Conservation (phyloP, 306 rosid genomes). For the Rosa chinensis region DNA sequence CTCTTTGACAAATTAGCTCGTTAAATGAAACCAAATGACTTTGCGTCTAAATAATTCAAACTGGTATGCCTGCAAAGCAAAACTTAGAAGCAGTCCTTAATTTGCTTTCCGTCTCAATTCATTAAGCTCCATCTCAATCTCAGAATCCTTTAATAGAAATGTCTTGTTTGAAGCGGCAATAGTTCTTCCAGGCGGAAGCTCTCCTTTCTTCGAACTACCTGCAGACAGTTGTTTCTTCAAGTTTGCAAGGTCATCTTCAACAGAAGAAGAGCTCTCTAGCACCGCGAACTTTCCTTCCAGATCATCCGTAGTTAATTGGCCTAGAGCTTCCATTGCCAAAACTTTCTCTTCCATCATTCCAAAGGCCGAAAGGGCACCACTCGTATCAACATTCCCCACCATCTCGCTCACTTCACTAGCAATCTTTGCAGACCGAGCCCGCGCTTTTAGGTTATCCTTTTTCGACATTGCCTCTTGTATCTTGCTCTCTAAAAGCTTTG, state of each 20-base stretch:
- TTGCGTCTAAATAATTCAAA: constrained; percentile 17
- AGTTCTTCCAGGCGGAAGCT: constrained; percentile 93
- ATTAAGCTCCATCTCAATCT: constrained; percentile 77
- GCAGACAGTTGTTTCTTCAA: constrained; percentile 58
- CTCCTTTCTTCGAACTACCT: constrained; percentile 78
- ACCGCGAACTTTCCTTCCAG: constrained; percentile 92
- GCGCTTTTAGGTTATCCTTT: constrained; percentile 89
- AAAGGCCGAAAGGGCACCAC: constrained; percentile 87
- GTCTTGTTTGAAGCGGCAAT: constrained; percentile 31
- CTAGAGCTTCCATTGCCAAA: constrained; percentile 94
- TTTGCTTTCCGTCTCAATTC: constrained; percentile 62
- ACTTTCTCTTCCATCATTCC: constrained; percentile 99
- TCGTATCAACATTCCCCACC: constrained; percentile 86
- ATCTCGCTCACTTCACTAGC: constrained; percentile 82
- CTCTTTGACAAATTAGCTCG: not conserved
- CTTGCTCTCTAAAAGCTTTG: constrained; percentile 95
- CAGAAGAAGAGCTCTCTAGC: constrained; percentile 67
- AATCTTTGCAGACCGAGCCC: constrained; percentile 95
- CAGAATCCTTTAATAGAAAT: constrained; percentile 67
- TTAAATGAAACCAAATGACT: constrained; percentile 22
- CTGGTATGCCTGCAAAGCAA: not conserved
- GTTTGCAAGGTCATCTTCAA: constrained; percentile 53
- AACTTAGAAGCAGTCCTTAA: constrained; percentile 36
- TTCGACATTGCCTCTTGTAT: constrained; percentile 90
- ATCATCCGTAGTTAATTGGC: constrained; percentile 84